Conservation (phyloP, 306 rosid genomes). For the Malus orientalis region DNA sequence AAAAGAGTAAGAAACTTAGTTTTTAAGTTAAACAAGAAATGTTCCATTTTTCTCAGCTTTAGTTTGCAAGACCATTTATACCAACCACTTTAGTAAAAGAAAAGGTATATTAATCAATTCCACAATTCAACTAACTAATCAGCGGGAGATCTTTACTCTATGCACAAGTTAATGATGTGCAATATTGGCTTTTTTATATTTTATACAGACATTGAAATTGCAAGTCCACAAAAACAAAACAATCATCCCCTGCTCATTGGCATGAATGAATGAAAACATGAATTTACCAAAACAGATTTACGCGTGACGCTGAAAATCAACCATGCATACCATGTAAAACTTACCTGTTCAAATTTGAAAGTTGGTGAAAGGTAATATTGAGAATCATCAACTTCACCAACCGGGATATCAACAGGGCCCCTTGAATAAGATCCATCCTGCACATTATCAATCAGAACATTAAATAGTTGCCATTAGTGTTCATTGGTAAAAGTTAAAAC, state of each 20-base stretch:
- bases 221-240: background rate
- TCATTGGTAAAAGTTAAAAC: background rate
- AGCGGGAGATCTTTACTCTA: background rate
- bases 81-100: background rate
- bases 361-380: conserved; percentile 63
- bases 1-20: background rate
- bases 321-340: conserved; percentile 11
- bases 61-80: background rate
- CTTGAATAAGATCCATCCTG: conserved; percentile 97
- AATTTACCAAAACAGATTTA: background rate
- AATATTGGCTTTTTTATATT: too few relatives aligned
- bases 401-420: conserved; percentile 73
- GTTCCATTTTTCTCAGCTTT: background rate
- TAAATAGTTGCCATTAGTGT: background rate
- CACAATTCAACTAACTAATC: background rate
- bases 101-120: background rate
- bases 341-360: conserved; percentile 90
- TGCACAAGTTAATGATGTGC: background rate
- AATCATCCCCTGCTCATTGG: background rate
- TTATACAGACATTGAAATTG: background rate
- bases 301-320: background rate
- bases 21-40: background rate
- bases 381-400: conserved; percentile 52
- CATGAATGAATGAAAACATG: background rate
- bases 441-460: conserved; percentile 9